Conservation (phyloP, 2,329 filamentous ascomycete genomes). For the Epichloe sp. region DNA sequence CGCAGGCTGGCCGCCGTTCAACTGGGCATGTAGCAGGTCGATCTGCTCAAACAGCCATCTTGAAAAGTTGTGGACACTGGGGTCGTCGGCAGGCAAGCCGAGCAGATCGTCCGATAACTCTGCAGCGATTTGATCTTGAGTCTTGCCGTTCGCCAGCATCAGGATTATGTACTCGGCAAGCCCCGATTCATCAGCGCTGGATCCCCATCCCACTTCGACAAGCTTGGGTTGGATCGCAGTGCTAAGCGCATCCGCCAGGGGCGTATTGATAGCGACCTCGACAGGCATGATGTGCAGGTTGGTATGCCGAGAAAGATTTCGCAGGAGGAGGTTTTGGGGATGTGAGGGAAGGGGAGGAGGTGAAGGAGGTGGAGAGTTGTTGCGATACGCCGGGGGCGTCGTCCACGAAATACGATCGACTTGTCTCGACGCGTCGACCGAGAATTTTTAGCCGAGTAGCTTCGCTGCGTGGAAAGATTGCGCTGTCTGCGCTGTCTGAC, state of each 20-base stretch:
- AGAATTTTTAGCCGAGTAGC: neutral
- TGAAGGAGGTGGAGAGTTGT: neutral
- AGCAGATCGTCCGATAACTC: slow-evolving; percentile 82
- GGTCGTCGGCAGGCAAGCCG: slow-evolving; percentile 68
- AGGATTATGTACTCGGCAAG: slow-evolving; percentile 93
- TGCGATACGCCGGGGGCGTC: slow-evolving; percentile 6
- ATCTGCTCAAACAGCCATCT: slow-evolving; percentile 91
- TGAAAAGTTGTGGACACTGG: slow-evolving; percentile 70
- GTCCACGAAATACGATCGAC: neutral
- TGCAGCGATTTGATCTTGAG: slow-evolving; percentile 72
- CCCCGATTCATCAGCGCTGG: slow-evolving; percentile 61
- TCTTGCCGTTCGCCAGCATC: slow-evolving; percentile 94
- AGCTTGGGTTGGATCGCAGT: slow-evolving; percentile 79
- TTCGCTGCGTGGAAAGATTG: neutral
- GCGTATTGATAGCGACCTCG: slow-evolving; percentile 64
- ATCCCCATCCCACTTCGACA: slow-evolving; percentile 83
- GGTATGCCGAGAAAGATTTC: neutral
- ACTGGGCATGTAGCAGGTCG: slow-evolving; percentile 48
- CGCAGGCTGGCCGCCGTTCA: slow-evolving; percentile 35
- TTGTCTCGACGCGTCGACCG: slow-evolving; percentile 1
- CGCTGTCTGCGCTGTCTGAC: neutral
- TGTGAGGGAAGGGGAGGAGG: neutral
- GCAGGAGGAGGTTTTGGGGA: neutral
- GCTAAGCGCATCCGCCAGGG: slow-evolving; percentile 73
- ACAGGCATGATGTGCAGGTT: slow-evolving; percentile 51